Percentiles rank a stretch among this genome's conserved stretches.
Conservation (phyloP, 129 eudicot species). For the Apium graveolens region DNA sequence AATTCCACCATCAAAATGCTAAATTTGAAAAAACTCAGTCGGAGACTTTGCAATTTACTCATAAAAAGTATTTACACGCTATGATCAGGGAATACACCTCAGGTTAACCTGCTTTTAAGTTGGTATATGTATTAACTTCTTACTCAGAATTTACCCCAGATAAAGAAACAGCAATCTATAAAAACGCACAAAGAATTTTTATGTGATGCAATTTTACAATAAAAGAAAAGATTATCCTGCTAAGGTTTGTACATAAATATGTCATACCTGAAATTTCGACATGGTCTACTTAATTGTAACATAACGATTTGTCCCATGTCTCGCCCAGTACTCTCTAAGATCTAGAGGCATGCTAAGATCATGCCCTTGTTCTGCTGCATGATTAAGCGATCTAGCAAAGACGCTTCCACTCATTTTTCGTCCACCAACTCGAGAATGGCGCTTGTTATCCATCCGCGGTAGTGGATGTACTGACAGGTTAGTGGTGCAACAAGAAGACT, state of each 20-base stretch:
- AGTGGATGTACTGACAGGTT: slow-evolving; percentile 65
- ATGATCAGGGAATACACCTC: too few species aligned
- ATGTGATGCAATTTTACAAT: not conserved
- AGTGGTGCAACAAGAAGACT: slow-evolving; percentile 74
- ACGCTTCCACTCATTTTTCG: slow-evolving; percentile 76
- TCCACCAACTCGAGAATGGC: slow-evolving; percentile 56
- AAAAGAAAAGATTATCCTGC: not conserved
- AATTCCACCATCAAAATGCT: too few species aligned
- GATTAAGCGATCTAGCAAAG: slow-evolving; percentile 43
- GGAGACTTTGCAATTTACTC: too few species aligned
- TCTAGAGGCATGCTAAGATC: slow-evolving; percentile 67
- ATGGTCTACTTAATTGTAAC: slow-evolving; percentile 60
- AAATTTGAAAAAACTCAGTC: too few species aligned
- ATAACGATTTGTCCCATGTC: slow-evolving; percentile 94
- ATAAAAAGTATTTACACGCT: too few species aligned
- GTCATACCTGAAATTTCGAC: not conserved
- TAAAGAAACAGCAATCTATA: not conserved
- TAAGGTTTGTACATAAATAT: not conserved
- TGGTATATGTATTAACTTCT: not conserved
- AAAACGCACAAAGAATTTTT: not conserved
- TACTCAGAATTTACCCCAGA: too few species aligned
- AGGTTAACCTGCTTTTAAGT: too few species aligned
- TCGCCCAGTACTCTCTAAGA: slow-evolving; percentile 80
- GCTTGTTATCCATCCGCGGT: slow-evolving; percentile 45
- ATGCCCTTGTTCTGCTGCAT: slow-evolving; percentile 71